phyloP scores from a whole-genome alignment of 345 rosid species.

The Durio zibethinus region DNA sequence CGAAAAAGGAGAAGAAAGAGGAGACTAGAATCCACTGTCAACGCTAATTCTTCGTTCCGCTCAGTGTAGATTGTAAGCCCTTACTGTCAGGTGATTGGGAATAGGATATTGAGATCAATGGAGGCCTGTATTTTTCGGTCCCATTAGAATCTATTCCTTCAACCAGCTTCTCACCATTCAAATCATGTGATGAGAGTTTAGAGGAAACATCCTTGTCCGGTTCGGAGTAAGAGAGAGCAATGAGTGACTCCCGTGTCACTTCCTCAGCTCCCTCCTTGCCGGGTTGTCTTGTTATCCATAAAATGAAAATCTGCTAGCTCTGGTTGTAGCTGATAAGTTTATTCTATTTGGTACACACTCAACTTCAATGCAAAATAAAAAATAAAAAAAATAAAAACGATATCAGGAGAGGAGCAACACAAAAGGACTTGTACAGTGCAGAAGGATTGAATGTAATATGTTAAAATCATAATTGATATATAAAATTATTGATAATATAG shows the following conservation, averaged over 20 bases:
- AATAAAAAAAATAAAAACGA: neutral
- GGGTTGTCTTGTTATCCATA: constrained; percentile 8
- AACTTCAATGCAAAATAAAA: neutral
- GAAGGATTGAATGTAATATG: neutral
- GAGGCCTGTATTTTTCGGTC: constrained; percentile 31
- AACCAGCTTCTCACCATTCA: neutral
- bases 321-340: neutral
- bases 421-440: neutral
- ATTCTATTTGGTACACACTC: neutral
- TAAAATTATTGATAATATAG: no score
- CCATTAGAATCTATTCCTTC: constrained; percentile 5
- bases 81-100: constrained; percentile 12
- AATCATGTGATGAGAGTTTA: constrained; percentile 4
- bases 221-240: constrained; percentile 24
- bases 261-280: constrained; percentile 4
- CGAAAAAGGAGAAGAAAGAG: neutral
- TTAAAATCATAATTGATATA: no score
- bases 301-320: neutral
- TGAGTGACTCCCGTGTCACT: constrained; percentile 33
- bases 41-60: neutral
- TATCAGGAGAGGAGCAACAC: neutral
- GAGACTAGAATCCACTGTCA: neutral
- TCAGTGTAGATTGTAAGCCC: neutral
- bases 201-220: constrained; percentile 22
- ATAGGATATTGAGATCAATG: constrained; percentile 35